Evolutionary conservation across 2,329 filamentous ascomycete species (phyloP).

Genomic region (Aspergillus sp.): DNA sequence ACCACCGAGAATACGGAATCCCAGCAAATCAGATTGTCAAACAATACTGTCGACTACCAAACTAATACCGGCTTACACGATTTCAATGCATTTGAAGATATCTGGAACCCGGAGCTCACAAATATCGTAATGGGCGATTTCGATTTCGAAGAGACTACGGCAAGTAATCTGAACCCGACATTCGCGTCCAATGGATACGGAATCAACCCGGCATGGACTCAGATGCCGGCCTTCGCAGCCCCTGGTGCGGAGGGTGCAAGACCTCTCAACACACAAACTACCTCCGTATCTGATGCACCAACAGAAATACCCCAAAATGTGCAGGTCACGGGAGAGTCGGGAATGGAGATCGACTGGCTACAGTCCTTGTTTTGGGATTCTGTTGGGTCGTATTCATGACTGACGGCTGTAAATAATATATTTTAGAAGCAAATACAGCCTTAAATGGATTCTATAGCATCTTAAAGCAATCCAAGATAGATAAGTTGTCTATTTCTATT

Average conservation of each 20-base stretch:
- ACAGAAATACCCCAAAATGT: not conserved
- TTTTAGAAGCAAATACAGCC: too few species aligned
- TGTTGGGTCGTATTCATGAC: not conserved
- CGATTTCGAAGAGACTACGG: not conserved
- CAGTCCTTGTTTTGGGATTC: not conserved
- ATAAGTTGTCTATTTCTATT: too few species aligned
- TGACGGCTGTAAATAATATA: too few species aligned
- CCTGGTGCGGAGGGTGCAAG: too few species aligned
- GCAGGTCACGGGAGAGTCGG: not conserved
- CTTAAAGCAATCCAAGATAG: too few species aligned
- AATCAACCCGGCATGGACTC: not conserved
- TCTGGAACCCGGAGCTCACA: too few species aligned
- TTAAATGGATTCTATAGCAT: too few species aligned
- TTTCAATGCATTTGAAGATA: not conserved
- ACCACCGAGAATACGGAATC: too few species aligned
- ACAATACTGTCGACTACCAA: not conserved
- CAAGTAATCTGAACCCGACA: not conserved
- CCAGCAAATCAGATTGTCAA: too few species aligned
- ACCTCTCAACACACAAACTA: not conserved
- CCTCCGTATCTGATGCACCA: not conserved
- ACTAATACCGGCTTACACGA: not conserved
- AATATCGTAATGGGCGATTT: not conserved
- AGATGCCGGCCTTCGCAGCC: too few species aligned
- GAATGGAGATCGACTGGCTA: not conserved
- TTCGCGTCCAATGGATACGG: not conserved